Conservation (phyloP, 768 basidiomycete species). For the Kwoniella sp. region DNA sequence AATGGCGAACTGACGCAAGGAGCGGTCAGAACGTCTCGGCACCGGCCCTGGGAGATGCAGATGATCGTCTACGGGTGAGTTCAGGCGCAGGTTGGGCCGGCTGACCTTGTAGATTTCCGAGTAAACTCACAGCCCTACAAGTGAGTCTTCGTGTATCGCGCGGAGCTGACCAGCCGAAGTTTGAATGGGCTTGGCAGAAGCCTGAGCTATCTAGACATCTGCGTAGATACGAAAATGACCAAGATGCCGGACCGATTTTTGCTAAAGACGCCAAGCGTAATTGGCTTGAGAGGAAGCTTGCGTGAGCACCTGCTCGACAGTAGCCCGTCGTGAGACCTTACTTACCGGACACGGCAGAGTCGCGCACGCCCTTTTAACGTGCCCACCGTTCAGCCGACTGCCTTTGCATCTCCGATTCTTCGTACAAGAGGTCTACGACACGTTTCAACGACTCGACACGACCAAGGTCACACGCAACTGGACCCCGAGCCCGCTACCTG, state of each 20-base stretch:
- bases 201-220: constrained; percentile 67
- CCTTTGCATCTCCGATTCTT: constrained; percentile 74
- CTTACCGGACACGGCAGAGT: constrained; percentile 50
- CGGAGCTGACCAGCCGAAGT: too few relatives aligned
- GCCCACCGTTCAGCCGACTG: constrained; percentile 66
- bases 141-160: too few relatives aligned
- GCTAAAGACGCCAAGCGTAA: constrained; percentile 40
- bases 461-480: constrained; percentile 1
- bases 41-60: constrained; percentile 65
- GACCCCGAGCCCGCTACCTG: constrained; percentile 13
- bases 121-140: constrained; percentile 62
- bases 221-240: constrained; percentile 37
- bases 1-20: constrained; percentile 72
- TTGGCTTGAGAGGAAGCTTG: constrained; percentile 40
- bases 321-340: too few relatives aligned
- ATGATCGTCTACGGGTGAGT: constrained; percentile 66
- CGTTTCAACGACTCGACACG: constrained; percentile 53
- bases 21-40: constrained; percentile 61
- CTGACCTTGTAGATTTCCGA: constrained; percentile 59
- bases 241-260: constrained; percentile 29
- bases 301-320: constrained; percentile 25
- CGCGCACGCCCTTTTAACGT: constrained; percentile 61
- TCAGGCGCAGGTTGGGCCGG: neutral
- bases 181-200: constrained; percentile 82
- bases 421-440: constrained; percentile 59